Conservation (phyloP, 2,329 filamentous ascomycete species). For the Clarireedia homoeocarpa region DNA sequence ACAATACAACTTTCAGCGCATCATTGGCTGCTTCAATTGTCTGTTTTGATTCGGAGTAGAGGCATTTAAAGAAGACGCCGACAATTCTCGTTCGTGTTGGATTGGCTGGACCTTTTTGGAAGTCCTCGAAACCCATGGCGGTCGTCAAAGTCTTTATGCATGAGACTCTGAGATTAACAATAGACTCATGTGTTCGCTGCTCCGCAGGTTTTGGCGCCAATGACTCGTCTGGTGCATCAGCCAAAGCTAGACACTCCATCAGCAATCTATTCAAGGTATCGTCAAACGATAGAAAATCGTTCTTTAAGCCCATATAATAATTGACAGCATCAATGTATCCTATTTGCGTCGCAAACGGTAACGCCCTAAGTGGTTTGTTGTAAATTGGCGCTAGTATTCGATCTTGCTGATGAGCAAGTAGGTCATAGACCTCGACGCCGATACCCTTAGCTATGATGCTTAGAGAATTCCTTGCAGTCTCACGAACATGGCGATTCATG, state of each 20-base stretch:
- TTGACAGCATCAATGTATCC: slow-evolving; percentile 97
- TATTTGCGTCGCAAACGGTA: slow-evolving; percentile 93
- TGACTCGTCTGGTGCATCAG: slow-evolving; percentile 89
- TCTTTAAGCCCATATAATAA: slow-evolving; percentile 84
- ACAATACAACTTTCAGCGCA: slow-evolving; percentile 78
- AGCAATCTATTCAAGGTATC: slow-evolving; percentile 84
- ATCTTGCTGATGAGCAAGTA: slow-evolving; percentile 85
- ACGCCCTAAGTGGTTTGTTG: slow-evolving; percentile 83
- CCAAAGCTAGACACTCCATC: slow-evolving; percentile 87
- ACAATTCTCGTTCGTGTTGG: slow-evolving; percentile 67
- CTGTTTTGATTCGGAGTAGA: slow-evolving; percentile 87
- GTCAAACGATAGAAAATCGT: slow-evolving; percentile 84
- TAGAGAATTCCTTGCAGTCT: slow-evolving; percentile 75
- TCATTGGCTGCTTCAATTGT: slow-evolving; percentile 92
- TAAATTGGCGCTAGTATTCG: slow-evolving; percentile 86
- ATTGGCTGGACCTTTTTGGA: slow-evolving; percentile 67
- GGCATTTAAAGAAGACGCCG: slow-evolving; percentile 92
- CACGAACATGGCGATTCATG: slow-evolving; percentile 91
- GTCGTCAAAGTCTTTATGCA: slow-evolving; percentile 90
- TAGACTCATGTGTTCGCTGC: slow-evolving; percentile 90
- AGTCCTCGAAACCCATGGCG: slow-evolving; percentile 89
- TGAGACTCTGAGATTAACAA: slow-evolving; percentile 83
- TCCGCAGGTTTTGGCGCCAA: slow-evolving; percentile 89
- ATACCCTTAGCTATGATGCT: slow-evolving; percentile 73
- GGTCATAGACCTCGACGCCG: slow-evolving; percentile 72